Evolutionary conservation across 257 asterid genomes (phyloP), one percentile per base, ranked within the genome.

Genomic region (Voacanga thouarsii): DNA sequence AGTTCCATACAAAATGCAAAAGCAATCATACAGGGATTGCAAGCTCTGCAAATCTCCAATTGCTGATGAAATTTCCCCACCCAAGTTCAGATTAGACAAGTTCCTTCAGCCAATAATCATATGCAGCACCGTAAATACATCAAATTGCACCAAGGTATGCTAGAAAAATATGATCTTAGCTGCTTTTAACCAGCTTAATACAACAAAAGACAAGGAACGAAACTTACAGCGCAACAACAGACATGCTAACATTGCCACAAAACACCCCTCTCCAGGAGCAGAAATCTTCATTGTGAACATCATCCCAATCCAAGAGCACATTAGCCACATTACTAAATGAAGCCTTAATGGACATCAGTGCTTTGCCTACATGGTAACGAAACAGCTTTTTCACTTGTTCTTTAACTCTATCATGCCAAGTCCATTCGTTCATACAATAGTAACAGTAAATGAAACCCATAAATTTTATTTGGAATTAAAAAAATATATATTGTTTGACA

Each of bases 261-360:
- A 84, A 53, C 0, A 96, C 95, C 41, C 99, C 99, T 65, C 94
- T 74, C 99, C 99, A 96, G 23, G 97, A 92, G 76, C 99, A 96
- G 65, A 89, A 92, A 79, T 93, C 98, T 21, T 84, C 88, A 82
- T 88, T 89, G 53, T 89, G 98, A 75, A 79, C 87, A 26, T 89
- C 94, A 86, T 96, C 92, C 99, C 99, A 96, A 77, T 93, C 97
- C 77, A 86, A 85, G 3, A 96, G 84, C 83, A 84, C 91, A 85
- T 96, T 96, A 16, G 87, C 99, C 50, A 85, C 95, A 71, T 96
- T 92, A 85, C 99, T 88, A 33, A 96, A 89, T 15, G 98, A 92
- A 71, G 94, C 90, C 77, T 96, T 96, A 57, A 96, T 82, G 78
- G 95, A 85, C 96, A 93, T 89, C 76, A 96, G 77, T 12, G 97